These are phyloP conservation scores for Nannizziopsis barbatae DNA, from an alignment of 2,329 filamentous ascomycete species.

Conservation along the genomic window DNA sequence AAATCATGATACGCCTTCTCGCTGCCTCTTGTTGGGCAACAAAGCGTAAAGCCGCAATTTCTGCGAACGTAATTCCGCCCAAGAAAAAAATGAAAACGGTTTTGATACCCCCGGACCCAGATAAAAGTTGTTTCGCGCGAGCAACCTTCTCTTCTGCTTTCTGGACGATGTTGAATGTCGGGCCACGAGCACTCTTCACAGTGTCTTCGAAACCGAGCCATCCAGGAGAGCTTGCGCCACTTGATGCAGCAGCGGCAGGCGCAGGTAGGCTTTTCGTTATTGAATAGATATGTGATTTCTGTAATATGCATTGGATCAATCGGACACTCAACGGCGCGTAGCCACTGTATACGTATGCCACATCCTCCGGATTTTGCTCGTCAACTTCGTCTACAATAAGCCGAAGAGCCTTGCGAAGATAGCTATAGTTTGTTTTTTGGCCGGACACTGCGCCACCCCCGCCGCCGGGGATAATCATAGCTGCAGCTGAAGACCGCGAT, in stretches of 20 bases:
- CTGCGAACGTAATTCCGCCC: conserved; percentile 91
- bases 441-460: conserved; percentile 46
- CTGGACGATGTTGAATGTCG: conserved; percentile 84
- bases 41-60: conserved; percentile 87
- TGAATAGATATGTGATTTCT: conserved; percentile 71
- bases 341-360: conserved; percentile 95
- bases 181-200: conserved; percentile 73
- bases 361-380: conserved; percentile 84
- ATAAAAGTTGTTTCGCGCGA: conserved; percentile 71
- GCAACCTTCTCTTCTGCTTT: conserved; percentile 87
- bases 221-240: conserved; percentile 56
- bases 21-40: conserved; percentile 74
- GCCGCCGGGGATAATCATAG: conserved; percentile 68
- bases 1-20: conserved; percentile 76
- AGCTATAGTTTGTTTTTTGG: conserved; percentile 79
- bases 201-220: conserved; percentile 92
- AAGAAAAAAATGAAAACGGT: conserved; percentile 94
- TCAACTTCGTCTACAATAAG: conserved; percentile 95
- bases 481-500: conserved; percentile 62
- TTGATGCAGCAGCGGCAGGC: conserved; percentile 36
- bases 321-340: conserved; percentile 89
- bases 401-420: conserved; percentile 71
- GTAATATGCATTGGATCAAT: conserved; percentile 81
- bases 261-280: conserved; percentile 55
- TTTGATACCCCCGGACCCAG: conserved; percentile 63